Base-by-base conservation (phyloP, 495 filamentous ascomycete species). In the Annulohypoxylon maeteangense region DNA sequence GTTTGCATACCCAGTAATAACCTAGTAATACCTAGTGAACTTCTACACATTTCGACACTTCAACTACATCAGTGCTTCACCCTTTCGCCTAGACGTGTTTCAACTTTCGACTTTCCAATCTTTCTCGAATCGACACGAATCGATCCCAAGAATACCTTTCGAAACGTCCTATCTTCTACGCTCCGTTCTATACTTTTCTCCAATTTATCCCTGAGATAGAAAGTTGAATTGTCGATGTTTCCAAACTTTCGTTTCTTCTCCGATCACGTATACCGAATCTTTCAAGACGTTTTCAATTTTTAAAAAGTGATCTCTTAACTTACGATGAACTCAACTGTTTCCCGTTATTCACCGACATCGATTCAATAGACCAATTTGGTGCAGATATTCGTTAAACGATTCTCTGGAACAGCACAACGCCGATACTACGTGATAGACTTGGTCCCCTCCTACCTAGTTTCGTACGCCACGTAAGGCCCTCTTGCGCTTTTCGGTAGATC, bases 1-100 rank as follows among this genome's bases (percentile, higher is more conserved):
- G 70, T 44, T 57, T 64, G 59, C 70, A 59, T 68, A 50, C 25
- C 32, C 3, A 36, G 8, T 36, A 36, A n/a, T n/a, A n/a, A n/a
- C n/a, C n/a, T n/a, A n/a, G 38, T 14, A 47, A 5, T 47, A 25
- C 20, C 45, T 23, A 11, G 14, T 51, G 47, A 14, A 51, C 6
- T 68, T 68, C 70, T 73, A 50, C 65, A 62, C 48, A 20, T n/a
- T 68, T 73, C 70, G 51, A 73, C 48, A 27, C 22, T 65, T 73
- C 65, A 44, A 73, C 65, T 65, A 73, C 70, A 68, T 73, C 70
- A 65, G 65, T 73, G 65, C 70, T 62, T 68, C 70, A 73, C 65
- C 70, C 60, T 73, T 70, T 70, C 61, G 44, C 47, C 55, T 56
- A 45, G 62, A 53, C 65, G 34, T 73, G 70, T 73, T 73, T 73